Evolutionary conservation across 345 rosid species (phyloP), one percentile per base, ranked within the genome.

Genomic region (Aegle marmelos): DNA sequence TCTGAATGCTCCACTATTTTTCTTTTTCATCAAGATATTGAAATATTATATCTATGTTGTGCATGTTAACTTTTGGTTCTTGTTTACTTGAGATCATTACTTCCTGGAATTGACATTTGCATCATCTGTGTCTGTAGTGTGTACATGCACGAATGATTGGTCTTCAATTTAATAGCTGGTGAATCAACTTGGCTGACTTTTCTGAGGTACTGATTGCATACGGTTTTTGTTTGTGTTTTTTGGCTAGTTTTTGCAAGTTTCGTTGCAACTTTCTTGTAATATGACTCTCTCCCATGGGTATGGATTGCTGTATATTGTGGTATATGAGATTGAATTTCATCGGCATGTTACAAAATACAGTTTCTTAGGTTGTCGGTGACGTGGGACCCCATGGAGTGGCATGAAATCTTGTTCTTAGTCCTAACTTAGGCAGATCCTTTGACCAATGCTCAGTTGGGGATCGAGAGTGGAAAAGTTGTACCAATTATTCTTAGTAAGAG

Each of bases 1-100:
- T 77, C 33, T 56, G 80, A 70, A 77, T 62, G 34, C 81, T 87
- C 76, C 27, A 33, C 22, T 64, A 7, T 48, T 27, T 70, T 28
- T 58, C 69, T 14, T 25, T 68, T 73, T 70, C 68, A 61, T 78
- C 67, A 62, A 79, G 81, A 72, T 77, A 67, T 83, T 69, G 0
- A 62, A 60, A 79, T 73, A 36, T 30, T 75, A 66, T 66, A 17
- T 76, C 57, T 80, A 34, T 59, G 45, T 75, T 53, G 58, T 64
- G 60, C 74, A 9, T 80, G 31, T 25, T 28, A 14, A 36, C 34
- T 14, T 24, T 28, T 31, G 2, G 62, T 62, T 50, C 56, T 5
- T 5, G 17, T 21, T n/a, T 27, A 13, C 31, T 14, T 25, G 72
- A 16, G 69, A 64, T 36, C 22, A 21, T 9, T 65, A 16, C 36